Evolutionary conservation across 148 eudicot species (phyloP), one percentile per base, ranked within the genome.

Genomic region (Rhododendron henanense): DNA sequence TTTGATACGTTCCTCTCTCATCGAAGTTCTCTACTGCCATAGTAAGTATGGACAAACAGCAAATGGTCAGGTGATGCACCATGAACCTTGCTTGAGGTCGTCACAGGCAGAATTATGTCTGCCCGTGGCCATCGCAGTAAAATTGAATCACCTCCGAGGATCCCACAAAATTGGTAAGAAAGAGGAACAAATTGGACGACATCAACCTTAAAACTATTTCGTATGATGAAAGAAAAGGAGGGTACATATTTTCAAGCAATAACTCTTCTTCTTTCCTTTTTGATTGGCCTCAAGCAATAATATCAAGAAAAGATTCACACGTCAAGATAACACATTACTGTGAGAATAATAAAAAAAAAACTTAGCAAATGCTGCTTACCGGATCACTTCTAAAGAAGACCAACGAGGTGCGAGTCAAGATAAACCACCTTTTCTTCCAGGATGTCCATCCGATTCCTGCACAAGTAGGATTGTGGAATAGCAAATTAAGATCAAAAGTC

Each of bases 361-460:
- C 63, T 48, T 39, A 23, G 35, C 79, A 69, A 47, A 10, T 1
- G 50, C 50, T 48, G 89, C 98, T 97, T 91, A 97, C 99, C 45
- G 99, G 99, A 89, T 97, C 99, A 86, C 92, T 95, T 93, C 99
- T 92, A 84, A 90, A 97, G 89, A 97, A 97, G 87, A 97, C 98
- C 88, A 97, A 89, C 45, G 99, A 97, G 71, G 98, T 97, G 35
- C 95, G 95, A 23, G 98, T 94, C 79, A 97, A 89, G 78, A 95
- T 91, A 89, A 97, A 97, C 99, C 99, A 97, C 91, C 98, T 93
- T 87, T 97, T 97, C 92, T 97, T 97, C 99, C 99, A 97, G 23
- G 99, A 95, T 44, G 99, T 95, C 99, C 99, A 97, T 85, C 99
- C 99, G 78, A 97, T 95, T 87, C 99, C 99, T 97, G 85, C 83